A percentile compares a stretch with the other conserved stretches of the same genome.
phyloP scores from a whole-genome alignment of 176 grass and related monocot genomes.

The Lolium multiflorum region DNA sequence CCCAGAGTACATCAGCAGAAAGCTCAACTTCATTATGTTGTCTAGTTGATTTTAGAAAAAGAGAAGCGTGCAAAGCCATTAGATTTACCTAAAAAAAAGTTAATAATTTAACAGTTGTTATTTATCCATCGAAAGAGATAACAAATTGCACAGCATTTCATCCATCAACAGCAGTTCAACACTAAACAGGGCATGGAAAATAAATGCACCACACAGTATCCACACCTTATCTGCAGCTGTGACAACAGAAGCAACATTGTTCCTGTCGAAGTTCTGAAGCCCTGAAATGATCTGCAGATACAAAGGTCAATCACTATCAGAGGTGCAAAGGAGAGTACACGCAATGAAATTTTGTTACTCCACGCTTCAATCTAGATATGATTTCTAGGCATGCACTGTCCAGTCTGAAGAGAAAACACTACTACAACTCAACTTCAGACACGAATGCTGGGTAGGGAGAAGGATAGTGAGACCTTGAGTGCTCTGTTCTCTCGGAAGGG shows the following conservation, averaged over 20 bases:
- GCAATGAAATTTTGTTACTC: not conserved
- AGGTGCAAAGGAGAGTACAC: not conserved
- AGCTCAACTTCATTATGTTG: not conserved
- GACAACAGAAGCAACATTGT: constrained; percentile 83
- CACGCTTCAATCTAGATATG: constrained; percentile 28
- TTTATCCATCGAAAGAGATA: not conserved
- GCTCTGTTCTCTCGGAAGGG: constrained; percentile 71
- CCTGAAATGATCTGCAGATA: constrained; percentile 86
- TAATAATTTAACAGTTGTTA: not conserved
- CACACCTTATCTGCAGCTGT: constrained; percentile 89
- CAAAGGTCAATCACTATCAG: constrained; percentile 25
- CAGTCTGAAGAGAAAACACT: constrained; percentile 17
- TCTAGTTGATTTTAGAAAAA: not conserved
- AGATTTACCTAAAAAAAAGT: not conserved
- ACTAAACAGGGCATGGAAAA: not conserved
- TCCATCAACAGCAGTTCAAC: not conserved
- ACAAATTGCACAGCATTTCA: not conserved
- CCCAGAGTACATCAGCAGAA: not conserved
- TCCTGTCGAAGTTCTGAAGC: constrained; percentile 82
- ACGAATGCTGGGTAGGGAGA: not conserved
- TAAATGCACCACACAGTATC: not conserved
- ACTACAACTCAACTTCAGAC: constrained; percentile 25
- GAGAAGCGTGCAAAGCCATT: not conserved
- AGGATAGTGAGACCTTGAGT: constrained; percentile 68
- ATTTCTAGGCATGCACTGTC: not conserved